Evolutionary conservation across 2,329 filamentous ascomycete species (phyloP), one percentile per base, ranked within the genome.

Genomic region (Penicillium paneum): DNA sequence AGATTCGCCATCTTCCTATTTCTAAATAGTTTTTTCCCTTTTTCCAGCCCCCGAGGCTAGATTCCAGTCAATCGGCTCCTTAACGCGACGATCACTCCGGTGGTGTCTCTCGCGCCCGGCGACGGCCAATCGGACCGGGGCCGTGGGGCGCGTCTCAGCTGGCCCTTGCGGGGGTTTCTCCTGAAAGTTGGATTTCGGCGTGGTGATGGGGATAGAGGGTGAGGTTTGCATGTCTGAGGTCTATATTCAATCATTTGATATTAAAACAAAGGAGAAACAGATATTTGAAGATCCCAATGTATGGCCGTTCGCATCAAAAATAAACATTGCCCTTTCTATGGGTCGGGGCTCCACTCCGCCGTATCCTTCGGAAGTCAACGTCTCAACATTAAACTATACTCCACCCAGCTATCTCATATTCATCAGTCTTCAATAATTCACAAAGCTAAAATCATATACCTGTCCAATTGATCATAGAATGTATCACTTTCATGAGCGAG

Each of bases 401-500:
- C 21, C 36, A 38, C 35, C 26, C 41, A 31, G n/a, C 12, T 29
- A 19, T 29, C 3, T 29, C 5, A 21, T 13, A 21, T 39, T 6
- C 35, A 4, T 24, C 21, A 24, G 3, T 4, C 21, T 24, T n/a
- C n/a, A n/a, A n/a, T n/a, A n/a, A n/a, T n/a, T n/a, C n/a, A n/a
- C n/a, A n/a, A n/a, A n/a, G n/a, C 21, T 24, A 5, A 2, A 4
- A 21, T 29, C 5, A 21, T 13, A 21, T 39, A 5, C 35, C 17
- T 31, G 46, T 45, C 19, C 10, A 40, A 29, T 31, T 7, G 17
- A 44, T 8, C 34, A 39, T 50, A 26, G 40, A 44, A n/a, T 45
- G 32, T 32, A 24, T 40, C 39, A 41, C 19, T 13, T 51, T 54
- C 13, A 44, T 43, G 46, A 58, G 58, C 65, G 60, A 70, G 65